Percentiles rank a stretch among this genome's conserved stretches.
Evolutionary conservation across 805 yeast species (phyloP).

Genomic region (Grigorovia humatica): DNA sequence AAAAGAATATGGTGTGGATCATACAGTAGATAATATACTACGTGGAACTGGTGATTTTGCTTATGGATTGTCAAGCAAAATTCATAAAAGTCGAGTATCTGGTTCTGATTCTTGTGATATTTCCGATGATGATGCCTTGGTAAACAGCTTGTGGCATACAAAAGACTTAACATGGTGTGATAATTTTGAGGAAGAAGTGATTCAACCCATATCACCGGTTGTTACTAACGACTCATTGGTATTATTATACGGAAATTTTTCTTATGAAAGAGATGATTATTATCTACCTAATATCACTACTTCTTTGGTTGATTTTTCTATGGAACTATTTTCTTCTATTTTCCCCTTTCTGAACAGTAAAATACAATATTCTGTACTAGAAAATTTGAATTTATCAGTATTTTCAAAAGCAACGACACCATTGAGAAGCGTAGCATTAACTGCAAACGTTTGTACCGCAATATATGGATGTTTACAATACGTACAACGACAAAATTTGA

Average conservation of each 20-base stretch:
- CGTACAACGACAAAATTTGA: conserved; percentile 14
- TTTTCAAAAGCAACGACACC: conserved; percentile 31
- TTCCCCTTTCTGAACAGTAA: conserved; percentile 65
- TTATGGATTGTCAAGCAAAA: conserved; percentile 47
- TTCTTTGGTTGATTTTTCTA: conserved; percentile 61
- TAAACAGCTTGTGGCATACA: conserved; percentile 19
- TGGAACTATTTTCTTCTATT: conserved; percentile 60
- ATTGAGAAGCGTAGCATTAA: conserved; percentile 37
- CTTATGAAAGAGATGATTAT: conserved; percentile 8
- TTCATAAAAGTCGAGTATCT: conserved; percentile 11
- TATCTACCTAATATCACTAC: conserved; percentile 37
- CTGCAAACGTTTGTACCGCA: conserved; percentile 54
- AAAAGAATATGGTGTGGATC: conserved; percentile 10
- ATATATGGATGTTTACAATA: conserved; percentile 39
- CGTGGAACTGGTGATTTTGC: conserved; percentile 33
- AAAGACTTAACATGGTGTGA: conserved; percentile 29
- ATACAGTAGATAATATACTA: conserved; percentile 16
- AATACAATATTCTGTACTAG: conserved; percentile 81
- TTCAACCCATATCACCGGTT: conserved; percentile 32
- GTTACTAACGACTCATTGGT: conserved; percentile 35
- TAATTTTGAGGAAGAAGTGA: conserved; percentile 25
- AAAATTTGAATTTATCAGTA: conserved; percentile 54
- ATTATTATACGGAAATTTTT: conserved; percentile 18
- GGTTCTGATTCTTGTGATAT: conserved; percentile 15
- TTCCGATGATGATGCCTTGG: conserved; percentile 26